These are phyloP conservation scores for maize (Zea mays) DNA, from an alignment of 176 grass and related monocot species.

Conservation along the genomic window DNA sequence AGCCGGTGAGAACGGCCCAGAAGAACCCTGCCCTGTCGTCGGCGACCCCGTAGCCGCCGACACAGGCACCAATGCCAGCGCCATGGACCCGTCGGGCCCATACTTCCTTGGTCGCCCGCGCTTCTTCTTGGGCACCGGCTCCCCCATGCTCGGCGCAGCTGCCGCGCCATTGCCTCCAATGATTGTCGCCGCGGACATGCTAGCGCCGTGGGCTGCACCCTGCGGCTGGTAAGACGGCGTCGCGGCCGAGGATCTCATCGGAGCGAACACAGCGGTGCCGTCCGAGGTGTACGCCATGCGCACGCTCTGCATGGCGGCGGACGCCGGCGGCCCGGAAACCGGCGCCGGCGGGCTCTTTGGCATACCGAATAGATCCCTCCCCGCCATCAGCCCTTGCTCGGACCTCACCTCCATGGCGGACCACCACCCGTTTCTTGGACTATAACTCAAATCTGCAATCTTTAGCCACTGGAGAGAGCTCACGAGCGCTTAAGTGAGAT, in stretches of 20 bases:
- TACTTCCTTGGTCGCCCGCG: slow-evolving; percentile 95
- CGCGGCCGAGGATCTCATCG: slow-evolving; percentile 49
- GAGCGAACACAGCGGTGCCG: slow-evolving; percentile 78
- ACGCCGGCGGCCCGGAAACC: slow-evolving; percentile 21
- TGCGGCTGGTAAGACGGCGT: slow-evolving; percentile 47
- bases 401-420: slow-evolving; percentile 82
- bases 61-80: slow-evolving; percentile 52
- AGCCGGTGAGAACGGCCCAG: slow-evolving; percentile 46
- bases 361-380: slow-evolving; percentile 71
- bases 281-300: slow-evolving; percentile 76
- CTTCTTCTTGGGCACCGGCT: slow-evolving; percentile 68
- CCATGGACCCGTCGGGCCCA: slow-evolving; percentile 70
- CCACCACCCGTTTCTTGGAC: slow-evolving; percentile 40
- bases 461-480: slow-evolving; percentile 35
- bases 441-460: slow-evolving; percentile 18
- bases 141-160: slow-evolving; percentile 43
- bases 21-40: slow-evolving; percentile 16
- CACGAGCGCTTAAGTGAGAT: slow-evolving; percentile 37
- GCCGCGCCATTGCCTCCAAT: slow-evolving; percentile 52
- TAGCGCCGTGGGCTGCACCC: slow-evolving; percentile 38
- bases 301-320: slow-evolving; percentile 72
- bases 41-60: slow-evolving; percentile 26
- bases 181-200: not conserved
- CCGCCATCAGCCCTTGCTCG: slow-evolving; percentile 75
- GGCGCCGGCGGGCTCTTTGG: slow-evolving; percentile 59